Evolutionary conservation across 2,329 filamentous ascomycete genomes (phyloP), one percentile per base, ranked within the genome.

Genomic region (Phyllosticta capitalensis): DNA sequence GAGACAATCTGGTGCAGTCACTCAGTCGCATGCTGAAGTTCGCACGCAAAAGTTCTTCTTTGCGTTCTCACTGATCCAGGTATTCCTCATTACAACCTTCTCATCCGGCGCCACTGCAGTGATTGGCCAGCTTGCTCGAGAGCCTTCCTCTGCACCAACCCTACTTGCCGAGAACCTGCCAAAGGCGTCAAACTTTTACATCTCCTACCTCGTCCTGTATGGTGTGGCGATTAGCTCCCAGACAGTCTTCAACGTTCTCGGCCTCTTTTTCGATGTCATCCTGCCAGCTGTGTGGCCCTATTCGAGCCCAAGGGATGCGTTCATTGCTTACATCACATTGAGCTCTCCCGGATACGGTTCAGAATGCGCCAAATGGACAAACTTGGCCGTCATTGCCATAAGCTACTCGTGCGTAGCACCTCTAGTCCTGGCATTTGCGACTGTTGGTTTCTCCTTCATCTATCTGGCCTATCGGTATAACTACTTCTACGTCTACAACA

Each of bases 211-310:
- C 62, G 67, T 75, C 38, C 56, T 75, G 3, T 69, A 74, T 61
- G 73, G 73, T 24, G 63, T 70, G 1, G 66, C 56, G 87, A 95
- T 71, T 92, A 96, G 61, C 83, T 95, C 54, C 84, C 92, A 26
- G 85, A 87, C 0, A 92, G 92, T 21, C 78, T 95, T 55, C 96
- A 97, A 71, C 79, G 96, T 38, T 83, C 87, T 1, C 85, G 94
- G 64, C 75, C 92, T 28, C 94, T 90, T 72, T 79, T 96, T 69
- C 87, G 96, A 64, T 92, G 91, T 55, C 79, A 96, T 2, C 92
- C 96, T 66, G 87, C 81, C 58, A 1, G 30, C 51, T 1, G 50
- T 61, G 38, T 56, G 53, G 59, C 58, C 54, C 5, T 54, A 61
- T 72, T 14, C 69, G 66, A 20, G 76, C 0, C 77, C 76, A 20